Conservation (phyloP, 768 basidiomycete species). For the Amanita exitialis region DNA sequence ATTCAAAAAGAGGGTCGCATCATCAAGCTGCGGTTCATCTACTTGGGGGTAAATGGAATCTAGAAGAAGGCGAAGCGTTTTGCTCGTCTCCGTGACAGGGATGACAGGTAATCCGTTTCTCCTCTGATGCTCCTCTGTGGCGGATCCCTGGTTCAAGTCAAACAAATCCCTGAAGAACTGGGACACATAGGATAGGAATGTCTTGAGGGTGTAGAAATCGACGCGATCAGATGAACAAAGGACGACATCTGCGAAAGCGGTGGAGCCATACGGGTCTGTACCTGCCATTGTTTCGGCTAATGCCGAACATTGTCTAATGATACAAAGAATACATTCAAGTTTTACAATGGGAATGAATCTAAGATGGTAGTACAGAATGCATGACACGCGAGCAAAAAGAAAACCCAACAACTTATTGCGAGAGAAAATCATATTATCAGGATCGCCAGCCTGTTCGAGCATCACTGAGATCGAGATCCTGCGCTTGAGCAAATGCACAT, state of each 20-base stretch:
- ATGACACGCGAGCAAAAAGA: too few relatives aligned
- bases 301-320: too few relatives aligned
- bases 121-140: neutral
- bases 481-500: too few relatives aligned
- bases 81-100: constrained; percentile 9
- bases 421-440: too few relatives aligned
- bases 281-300: too few relatives aligned
- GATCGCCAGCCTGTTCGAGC: too few relatives aligned
- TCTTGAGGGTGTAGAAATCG: constrained; percentile 19
- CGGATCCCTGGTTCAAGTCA: constrained; percentile 10
- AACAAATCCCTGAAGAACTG: constrained; percentile 22
- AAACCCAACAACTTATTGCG: too few relatives aligned
- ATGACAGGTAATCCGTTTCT: constrained; percentile 4
- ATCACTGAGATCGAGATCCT: too few relatives aligned
- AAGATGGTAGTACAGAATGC: too few relatives aligned
- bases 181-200: constrained; percentile 19
- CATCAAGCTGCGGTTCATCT: neutral
- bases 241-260: constrained; percentile 14
- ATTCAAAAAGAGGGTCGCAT: neutral
- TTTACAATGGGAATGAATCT: too few relatives aligned
- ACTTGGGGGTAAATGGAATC: constrained; percentile 1
- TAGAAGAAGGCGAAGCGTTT: constrained; percentile 9
- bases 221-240: constrained; percentile 19
- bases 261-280: neutral
- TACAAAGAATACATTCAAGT: too few relatives aligned